Base-by-base conservation (phyloP, 441 rosid species). In the Jatropha multifida region DNA sequence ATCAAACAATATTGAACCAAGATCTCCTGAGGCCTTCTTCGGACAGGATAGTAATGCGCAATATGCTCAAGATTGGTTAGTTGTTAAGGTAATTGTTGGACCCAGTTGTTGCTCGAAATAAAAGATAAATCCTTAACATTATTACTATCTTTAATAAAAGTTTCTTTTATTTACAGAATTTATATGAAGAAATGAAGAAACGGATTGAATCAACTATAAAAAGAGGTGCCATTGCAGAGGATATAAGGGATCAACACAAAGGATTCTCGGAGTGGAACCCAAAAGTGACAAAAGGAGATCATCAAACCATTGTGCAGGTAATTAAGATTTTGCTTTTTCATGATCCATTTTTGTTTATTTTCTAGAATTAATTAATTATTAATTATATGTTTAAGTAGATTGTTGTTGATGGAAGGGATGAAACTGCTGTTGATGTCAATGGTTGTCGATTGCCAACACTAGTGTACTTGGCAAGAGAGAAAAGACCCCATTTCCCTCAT, bases 231-330 rank as follows among this genome's bases (percentile, higher is more conserved):
- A 52, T 90, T 26, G 68, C 93, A 0, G 81, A 83, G 71, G 88
- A 88, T 46, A 74, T 78, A 0, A 81, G 54, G 10, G 20, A 70
- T 46, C 80, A 79, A 58, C 84, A 87, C 65, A 37, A 80, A 3
- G 91, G 87, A 72, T 90, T 91, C 76, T 81, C 83, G n/a, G 85
- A 85, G 69, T 91, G 95, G 94, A 83, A 87, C 15, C 85, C 83
- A 74, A 63, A 76, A 17, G 77, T 80, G 41, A 83, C 87, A 32
- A 76, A 58, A 44, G 52, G 68, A 52, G 89, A 88, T 80, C 97
- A 89, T 81, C 87, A 18, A 14, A 62, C 55, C 3, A 52, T 60
- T 74, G 65, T 32, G 76, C 84, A 89, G 83, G 97, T 88, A 84
- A 23, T 17, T 8, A 49, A 15, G 14, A 5, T 1, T 6, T 20